These are phyloP conservation scores for Wickerhamomyces strasburgensis DNA, from an alignment of 805 yeast genomes.

Conservation along the genomic window DNA sequence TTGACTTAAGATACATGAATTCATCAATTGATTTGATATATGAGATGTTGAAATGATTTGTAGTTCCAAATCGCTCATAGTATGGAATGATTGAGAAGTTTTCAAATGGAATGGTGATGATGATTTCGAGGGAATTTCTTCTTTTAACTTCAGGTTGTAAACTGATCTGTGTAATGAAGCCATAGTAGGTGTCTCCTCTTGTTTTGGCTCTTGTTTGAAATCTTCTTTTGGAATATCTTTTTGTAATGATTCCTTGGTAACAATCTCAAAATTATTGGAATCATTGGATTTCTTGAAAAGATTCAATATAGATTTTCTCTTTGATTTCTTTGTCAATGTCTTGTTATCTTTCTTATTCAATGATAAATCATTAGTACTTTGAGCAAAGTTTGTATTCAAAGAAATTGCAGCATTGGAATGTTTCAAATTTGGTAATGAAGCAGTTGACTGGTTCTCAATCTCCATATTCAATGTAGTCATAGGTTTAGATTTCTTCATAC, in stretches of 20 bases:
- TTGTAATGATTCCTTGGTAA: slow-evolving; percentile 11
- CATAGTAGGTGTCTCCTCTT: slow-evolving; percentile 3
- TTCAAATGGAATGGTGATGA: slow-evolving; percentile 8
- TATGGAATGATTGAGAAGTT: background rate
- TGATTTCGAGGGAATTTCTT: background rate
- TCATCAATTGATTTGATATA: slow-evolving; percentile 10
- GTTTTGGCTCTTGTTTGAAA: background rate
- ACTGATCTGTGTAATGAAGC: slow-evolving; percentile 11
- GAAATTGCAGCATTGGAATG: slow-evolving; percentile 7
- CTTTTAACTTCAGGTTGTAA: slow-evolving; percentile 1
- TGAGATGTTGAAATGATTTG: slow-evolving; percentile 5
- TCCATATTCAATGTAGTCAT: background rate
- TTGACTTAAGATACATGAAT: slow-evolving; percentile 15
- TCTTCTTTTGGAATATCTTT: background rate
- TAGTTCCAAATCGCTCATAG: slow-evolving; percentile 8
- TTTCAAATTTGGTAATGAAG: slow-evolving; percentile 14
- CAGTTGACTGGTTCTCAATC: slow-evolving; percentile 7
- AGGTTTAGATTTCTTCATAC: background rate
- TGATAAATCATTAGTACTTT: slow-evolving; percentile 1
- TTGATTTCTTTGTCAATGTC: slow-evolving; percentile 12
- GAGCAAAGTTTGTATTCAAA: slow-evolving; percentile 8
- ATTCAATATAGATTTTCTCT: slow-evolving; percentile 23
- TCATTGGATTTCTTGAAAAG: slow-evolving; percentile 17
- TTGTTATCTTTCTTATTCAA: slow-evolving; percentile 1
- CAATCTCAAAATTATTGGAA: slow-evolving; percentile 24